Base-by-base conservation (phyloP, 108 stramenopile species). In the Cafeteria roenbergensis region DNA sequence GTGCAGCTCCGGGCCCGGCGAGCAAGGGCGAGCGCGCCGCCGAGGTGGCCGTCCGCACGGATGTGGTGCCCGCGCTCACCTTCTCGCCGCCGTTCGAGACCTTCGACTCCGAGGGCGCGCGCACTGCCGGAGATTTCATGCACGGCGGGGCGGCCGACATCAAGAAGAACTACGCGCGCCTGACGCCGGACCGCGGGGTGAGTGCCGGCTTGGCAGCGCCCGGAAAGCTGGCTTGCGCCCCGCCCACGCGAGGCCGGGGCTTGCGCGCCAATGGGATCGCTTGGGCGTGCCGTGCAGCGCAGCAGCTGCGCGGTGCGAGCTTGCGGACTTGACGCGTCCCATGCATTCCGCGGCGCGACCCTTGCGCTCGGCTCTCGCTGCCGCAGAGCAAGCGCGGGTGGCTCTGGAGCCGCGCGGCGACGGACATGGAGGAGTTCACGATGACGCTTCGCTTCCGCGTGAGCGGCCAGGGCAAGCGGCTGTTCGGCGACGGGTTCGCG, bases 401-500 rank as follows among this genome's bases (percentile, higher is more conserved):
- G 12, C 12, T 48, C 42, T 48, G 42, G 42, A 17, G 42, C 6
- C 6, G 17, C 12, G 17, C 6, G 12, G 12, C 42, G 6, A 17
- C 17, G 17, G 6, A 6, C 6, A 12, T 48, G 42, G 42, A 48
- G 6, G 17, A 48, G 42, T 48, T 48, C 42, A 48, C 42, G 12
- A 48, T 17, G 42, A 48, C 42, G 12, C 17, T 48, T 6, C 42
- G 42, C 6, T 48, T 48, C 17, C 42, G 42, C 6, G 42, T 48
- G 6, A 48, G 42, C 42, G 42, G 42, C 42, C 42, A 48, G 42
- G 42, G 42, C 42, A 48, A 48, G 42, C 74, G 72, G 0, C 71
- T 78, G 35, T 82, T 78, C 57, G 81, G 81, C 20, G 81, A 82
- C 51, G 81, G 81, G 9, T 62, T 82, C 37, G 79, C 65, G 29